Conservation (phyloP, 768 basidiomycete species). For the Mycena vulgaris region DNA sequence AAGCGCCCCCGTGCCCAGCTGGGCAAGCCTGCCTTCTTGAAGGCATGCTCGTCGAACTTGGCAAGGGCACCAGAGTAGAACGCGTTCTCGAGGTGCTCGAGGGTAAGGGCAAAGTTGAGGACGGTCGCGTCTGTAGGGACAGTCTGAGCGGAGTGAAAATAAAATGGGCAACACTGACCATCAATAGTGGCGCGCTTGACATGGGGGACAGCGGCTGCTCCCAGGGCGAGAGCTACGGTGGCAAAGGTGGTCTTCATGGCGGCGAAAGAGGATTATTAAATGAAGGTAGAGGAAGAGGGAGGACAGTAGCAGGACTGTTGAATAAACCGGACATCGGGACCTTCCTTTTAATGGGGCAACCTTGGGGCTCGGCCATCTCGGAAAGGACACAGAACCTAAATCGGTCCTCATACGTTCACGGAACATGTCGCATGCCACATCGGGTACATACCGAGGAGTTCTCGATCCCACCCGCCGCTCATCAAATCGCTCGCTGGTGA, state of each 20-base stretch:
- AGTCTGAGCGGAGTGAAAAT: neutral
- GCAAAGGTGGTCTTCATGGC: slow-evolving; percentile 22
- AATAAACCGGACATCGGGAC: neutral
- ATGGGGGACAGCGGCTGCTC: slow-evolving; percentile 15
- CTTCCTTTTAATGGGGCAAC: slow-evolving; percentile 4
- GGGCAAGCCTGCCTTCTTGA: slow-evolving; percentile 60
- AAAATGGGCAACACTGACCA: neutral
- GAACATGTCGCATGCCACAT: neutral
- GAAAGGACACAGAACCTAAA: neutral
- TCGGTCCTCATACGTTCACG: neutral
- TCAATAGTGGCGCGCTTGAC: slow-evolving; percentile 11
- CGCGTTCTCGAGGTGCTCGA: slow-evolving; percentile 61
- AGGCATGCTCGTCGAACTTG: slow-evolving; percentile 58
- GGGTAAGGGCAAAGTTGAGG: slow-evolving; percentile 60
- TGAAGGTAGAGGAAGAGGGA: slow-evolving; percentile 53
- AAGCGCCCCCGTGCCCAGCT: slow-evolving; percentile 64
- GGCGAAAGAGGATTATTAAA: neutral
- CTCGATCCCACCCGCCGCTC: neutral
- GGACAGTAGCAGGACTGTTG: slow-evolving; percentile 14
- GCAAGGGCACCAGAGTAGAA: slow-evolving; percentile 60
- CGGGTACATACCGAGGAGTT: slow-evolving; percentile 3
- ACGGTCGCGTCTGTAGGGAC: slow-evolving; percentile 41
- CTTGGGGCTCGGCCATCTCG: slow-evolving; percentile 7
- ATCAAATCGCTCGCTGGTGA: neutral
- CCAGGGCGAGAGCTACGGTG: slow-evolving; percentile 9